Conservation (phyloP, 345 rosid genomes). For the Hibiscus syriacus region DNA sequence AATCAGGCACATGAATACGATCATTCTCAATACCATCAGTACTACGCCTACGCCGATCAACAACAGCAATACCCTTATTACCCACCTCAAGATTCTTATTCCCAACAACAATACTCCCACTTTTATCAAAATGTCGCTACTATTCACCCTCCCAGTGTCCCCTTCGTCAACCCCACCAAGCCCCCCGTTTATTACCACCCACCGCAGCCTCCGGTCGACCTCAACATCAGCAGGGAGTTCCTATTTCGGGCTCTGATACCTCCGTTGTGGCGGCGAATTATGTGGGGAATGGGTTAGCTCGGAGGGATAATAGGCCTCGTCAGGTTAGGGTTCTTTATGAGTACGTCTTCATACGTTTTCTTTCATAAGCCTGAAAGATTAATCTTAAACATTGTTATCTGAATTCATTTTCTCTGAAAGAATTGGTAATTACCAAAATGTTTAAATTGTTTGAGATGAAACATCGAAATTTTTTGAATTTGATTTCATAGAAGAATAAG, state of each 20-base stretch:
- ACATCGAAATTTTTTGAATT: background rate
- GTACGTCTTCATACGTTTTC: background rate
- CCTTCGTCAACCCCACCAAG: conserved; percentile 1
- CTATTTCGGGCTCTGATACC: background rate
- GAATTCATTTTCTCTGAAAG: background rate
- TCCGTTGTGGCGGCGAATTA: background rate
- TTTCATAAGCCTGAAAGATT: background rate
- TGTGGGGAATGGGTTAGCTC: no score
- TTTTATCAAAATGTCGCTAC: conserved; percentile 17
- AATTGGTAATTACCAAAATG: background rate
- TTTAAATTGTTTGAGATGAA: background rate
- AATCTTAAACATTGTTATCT: background rate
- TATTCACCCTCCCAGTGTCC: conserved; percentile 23
- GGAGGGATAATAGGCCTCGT: no score
- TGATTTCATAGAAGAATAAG: background rate
- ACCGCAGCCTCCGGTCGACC: background rate
- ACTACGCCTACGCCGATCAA: conserved; percentile 14
- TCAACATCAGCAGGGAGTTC: background rate
- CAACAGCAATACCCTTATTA: conserved; percentile 11
- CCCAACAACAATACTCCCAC: conserved; percentile 13
- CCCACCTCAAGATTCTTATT: conserved; percentile 4
- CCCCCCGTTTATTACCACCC: conserved; percentile 2
- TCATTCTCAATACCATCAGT: conserved; percentile 14
- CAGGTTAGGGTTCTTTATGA: conserved; percentile 12
- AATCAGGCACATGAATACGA: conserved; percentile 14